Evolutionary conservation across 371 early-diverging fungal species (phyloP).

Genomic region (Vairimorpha apis): DNA sequence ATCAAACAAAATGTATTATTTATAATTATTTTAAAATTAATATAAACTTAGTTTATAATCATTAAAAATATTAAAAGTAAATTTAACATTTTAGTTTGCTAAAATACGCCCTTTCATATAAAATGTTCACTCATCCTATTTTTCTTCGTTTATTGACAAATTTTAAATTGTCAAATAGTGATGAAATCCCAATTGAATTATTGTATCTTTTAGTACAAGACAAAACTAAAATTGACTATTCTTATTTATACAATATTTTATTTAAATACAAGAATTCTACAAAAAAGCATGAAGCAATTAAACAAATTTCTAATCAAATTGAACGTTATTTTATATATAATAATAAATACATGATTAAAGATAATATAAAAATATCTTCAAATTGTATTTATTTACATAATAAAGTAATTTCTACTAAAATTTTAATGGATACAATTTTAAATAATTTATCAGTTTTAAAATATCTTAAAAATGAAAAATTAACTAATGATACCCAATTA

Average conservation of each 20-base stretch:
- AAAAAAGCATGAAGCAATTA: background rate
- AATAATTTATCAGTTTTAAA: background rate
- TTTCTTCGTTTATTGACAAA: background rate
- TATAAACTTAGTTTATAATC: background rate
- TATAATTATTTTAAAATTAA: background rate
- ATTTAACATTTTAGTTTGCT: background rate
- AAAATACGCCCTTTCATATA: background rate
- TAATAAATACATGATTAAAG: background rate
- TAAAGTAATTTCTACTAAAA: no score
- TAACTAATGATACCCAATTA: no score
- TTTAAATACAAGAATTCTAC: background rate
- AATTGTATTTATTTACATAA: background rate
- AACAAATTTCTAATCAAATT: background rate
- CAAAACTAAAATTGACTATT: background rate
- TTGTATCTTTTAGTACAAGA: background rate
- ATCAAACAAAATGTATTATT: background rate
- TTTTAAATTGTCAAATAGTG: conserved; percentile 1
- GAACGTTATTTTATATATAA: background rate
- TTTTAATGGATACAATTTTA: no score
- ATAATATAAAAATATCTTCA: background rate
- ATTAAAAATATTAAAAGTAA: background rate
- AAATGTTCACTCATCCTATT: conserved; percentile 12
- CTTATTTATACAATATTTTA: background rate
- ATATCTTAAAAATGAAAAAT: background rate
- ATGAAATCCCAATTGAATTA: background rate